A percentile compares a stretch with the other conserved stretches of the same genome.
phyloP scores from a whole-genome alignment of 306 rosid genomes.

The Cicer arietinum region DNA sequence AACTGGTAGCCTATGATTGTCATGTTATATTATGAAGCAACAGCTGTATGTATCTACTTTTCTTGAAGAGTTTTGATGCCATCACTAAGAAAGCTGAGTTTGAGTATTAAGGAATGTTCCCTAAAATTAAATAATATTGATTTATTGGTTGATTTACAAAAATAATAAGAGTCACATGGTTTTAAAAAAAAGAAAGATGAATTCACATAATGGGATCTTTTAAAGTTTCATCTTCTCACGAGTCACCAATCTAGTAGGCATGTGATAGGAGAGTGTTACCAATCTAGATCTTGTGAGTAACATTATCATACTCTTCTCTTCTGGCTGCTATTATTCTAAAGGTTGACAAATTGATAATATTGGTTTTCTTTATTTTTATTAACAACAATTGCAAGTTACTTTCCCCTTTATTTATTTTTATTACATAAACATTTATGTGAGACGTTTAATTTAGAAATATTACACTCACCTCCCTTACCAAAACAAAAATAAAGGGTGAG shows the following conservation, averaged over 20 bases:
- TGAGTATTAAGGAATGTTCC: background rate
- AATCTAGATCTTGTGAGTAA: background rate
- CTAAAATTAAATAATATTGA: background rate
- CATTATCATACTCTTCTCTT: background rate
- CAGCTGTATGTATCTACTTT: conserved; percentile 36
- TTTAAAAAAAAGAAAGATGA: too few species aligned
- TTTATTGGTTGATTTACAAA: too few species aligned
- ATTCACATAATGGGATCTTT: background rate
- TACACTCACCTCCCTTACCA: too few species aligned
- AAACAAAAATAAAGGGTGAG: too few species aligned
- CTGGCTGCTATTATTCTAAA: background rate
- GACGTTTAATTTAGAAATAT: too few species aligned
- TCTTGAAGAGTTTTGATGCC: conserved; percentile 23
- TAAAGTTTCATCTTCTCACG: background rate
- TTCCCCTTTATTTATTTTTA: background rate
- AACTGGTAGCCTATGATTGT: conserved; percentile 40
- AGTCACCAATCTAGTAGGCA: background rate
- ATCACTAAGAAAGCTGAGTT: conserved; percentile 10
- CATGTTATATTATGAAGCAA: conserved; percentile 27
- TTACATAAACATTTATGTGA: too few species aligned
- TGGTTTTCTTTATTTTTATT: too few species aligned
- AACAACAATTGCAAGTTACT: background rate
- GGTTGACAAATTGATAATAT: background rate
- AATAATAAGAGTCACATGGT: too few species aligned
- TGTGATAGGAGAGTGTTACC: background rate